Conservation (phyloP, 768 basidiomycete genomes). For the Cystofilobasidium macerans region DNA sequence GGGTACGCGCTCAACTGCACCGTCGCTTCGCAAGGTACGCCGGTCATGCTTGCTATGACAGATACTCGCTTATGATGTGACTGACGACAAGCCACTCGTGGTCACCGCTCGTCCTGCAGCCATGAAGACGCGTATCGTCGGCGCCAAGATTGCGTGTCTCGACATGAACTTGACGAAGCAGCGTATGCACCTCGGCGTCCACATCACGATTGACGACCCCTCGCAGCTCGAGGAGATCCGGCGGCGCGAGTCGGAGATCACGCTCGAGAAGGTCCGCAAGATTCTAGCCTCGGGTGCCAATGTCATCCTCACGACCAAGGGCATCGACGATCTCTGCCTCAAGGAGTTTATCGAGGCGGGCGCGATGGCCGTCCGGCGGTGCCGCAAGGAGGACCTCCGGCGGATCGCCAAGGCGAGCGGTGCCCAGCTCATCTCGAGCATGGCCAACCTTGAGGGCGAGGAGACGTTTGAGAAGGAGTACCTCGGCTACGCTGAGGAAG, state of each 20-base stretch:
- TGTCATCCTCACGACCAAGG: conserved; percentile 93
- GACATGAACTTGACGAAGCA: conserved; percentile 96
- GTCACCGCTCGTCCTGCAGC: conserved; percentile 44
- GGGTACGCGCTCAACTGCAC: conserved; percentile 98
- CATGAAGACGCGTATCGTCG: conserved; percentile 88
- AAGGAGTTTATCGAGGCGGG: conserved; percentile 99
- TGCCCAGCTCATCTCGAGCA: conserved; percentile 77
- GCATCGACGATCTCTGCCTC: conserved; percentile 92
- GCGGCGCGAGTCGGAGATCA: conserved; percentile 83
- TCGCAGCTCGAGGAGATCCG: conserved; percentile 93
- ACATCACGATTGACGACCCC: conserved; percentile 93
- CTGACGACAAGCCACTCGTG: conserved; percentile 6
- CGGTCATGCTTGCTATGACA: conserved; percentile 27
- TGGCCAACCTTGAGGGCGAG: conserved; percentile 94
- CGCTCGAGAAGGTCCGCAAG: conserved; percentile 87
- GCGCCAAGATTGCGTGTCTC: conserved; percentile 94
- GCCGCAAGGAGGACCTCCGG: conserved; percentile 92
- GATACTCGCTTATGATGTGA: background rate
- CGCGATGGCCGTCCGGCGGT: conserved; percentile 94
- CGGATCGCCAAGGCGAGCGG: conserved; percentile 96
- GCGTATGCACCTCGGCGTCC: conserved; percentile 94
- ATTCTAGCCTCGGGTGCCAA: conserved; percentile 92
- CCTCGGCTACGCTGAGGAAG: conserved; percentile 88
- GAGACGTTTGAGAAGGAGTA: conserved; percentile 89
- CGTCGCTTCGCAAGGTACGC: conserved; percentile 93